Conservation (phyloP, 2,329 filamentous ascomycete species). For the Hymenoscyphus scutula region DNA sequence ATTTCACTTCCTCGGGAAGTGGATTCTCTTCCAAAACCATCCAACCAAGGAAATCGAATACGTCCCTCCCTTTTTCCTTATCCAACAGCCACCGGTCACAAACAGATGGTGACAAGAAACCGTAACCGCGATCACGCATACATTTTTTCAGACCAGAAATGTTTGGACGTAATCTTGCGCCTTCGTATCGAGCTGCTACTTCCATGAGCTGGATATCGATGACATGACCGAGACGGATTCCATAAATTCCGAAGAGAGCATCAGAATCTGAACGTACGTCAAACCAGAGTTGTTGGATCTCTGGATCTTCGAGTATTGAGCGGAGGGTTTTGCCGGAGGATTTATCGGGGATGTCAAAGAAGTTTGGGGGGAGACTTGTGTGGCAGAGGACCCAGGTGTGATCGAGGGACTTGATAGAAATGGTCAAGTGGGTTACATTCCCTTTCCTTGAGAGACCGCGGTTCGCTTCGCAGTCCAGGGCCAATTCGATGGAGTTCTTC, state of each 20-base stretch:
- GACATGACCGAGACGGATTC: conserved; percentile 43
- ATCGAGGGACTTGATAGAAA: conserved; percentile 1
- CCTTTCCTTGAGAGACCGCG: neutral
- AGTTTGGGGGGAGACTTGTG: neutral
- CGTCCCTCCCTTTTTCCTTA: neutral
- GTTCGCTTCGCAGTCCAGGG: neutral
- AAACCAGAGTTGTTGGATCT: conserved; percentile 51
- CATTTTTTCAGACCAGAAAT: neutral
- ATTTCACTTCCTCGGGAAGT: neutral
- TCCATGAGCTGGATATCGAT: conserved; percentile 57
- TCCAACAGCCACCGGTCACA: neutral
- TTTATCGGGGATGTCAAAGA: conserved; percentile 6
- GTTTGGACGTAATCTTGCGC: neutral
- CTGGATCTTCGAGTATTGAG: conserved; percentile 43
- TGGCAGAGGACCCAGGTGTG: conserved; percentile 9
- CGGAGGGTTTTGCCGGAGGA: neutral
- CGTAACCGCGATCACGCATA: neutral
- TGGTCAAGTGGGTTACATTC: neutral
- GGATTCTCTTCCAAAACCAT: neutral
- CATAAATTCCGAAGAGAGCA: conserved; percentile 47
- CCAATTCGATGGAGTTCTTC: neutral
- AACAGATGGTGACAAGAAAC: neutral
- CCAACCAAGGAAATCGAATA: neutral
- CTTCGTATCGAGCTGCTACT: conserved; percentile 36
- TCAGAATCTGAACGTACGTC: conserved; percentile 58